Percentiles rank a stretch among this genome's conserved stretches.
phyloP scores from a whole-genome alignment of 768 basidiomycete species.

The Albatrellus ellisii region DNA sequence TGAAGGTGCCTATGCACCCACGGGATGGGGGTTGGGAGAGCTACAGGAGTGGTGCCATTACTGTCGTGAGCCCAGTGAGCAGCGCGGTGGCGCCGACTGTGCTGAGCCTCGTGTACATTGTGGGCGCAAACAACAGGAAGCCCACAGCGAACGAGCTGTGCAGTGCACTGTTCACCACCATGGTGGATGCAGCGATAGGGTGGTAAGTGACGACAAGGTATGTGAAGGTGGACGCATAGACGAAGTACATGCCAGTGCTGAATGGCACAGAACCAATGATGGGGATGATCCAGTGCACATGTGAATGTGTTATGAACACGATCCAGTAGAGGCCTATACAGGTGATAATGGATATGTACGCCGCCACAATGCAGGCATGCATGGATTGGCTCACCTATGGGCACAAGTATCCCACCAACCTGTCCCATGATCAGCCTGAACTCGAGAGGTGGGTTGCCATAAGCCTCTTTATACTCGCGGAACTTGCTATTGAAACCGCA shows the following conservation, averaged over 20 bases:
- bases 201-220: slow-evolving; percentile 39
- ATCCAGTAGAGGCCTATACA: slow-evolving; percentile 34
- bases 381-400: slow-evolving; percentile 30
- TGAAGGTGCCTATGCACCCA: neutral
- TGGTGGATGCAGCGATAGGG: slow-evolving; percentile 43
- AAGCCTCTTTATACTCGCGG: slow-evolving; percentile 22
- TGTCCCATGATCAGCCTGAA: slow-evolving; percentile 51
- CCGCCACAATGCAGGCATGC: neutral
- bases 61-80: slow-evolving; percentile 25
- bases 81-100: slow-evolving; percentile 26
- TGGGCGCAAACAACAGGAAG: slow-evolving; percentile 27
- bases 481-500: slow-evolving; percentile 21
- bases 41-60: slow-evolving; percentile 36
- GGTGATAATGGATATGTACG: neutral
- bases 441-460: slow-evolving; percentile 48
- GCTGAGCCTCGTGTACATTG: slow-evolving; percentile 26
- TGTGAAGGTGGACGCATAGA: slow-evolving; percentile 58
- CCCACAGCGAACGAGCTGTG: slow-evolving; percentile 26
- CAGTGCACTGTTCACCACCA: slow-evolving; percentile 48
- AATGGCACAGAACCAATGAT: slow-evolving; percentile 33
- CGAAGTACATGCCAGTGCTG: slow-evolving; percentile 44
- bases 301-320: slow-evolving; percentile 37
- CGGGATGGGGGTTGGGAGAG: slow-evolving; percentile 14
- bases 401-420: slow-evolving; percentile 52
- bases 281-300: slow-evolving; percentile 35